Conservation (phyloP, 108 stramenopile genomes). For the Halocafeteria seosinensis region DNA sequence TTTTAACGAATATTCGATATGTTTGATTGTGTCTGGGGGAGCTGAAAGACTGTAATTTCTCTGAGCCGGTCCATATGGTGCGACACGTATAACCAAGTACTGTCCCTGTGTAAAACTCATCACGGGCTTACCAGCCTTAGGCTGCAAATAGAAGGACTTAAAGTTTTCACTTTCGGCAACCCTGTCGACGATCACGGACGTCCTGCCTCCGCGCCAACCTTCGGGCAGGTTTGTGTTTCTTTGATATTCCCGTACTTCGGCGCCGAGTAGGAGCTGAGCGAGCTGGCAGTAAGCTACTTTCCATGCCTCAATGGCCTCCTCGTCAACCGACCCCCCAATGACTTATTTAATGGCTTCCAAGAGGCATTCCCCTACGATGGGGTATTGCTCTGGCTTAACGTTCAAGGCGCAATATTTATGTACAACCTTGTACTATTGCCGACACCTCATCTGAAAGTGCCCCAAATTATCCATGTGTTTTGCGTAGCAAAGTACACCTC, state of each 20-base stretch:
- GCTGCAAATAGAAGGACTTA: slow-evolving; percentile 2
- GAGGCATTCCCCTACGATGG: slow-evolving; percentile 13
- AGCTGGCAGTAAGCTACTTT: slow-evolving; percentile 2
- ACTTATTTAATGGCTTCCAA: slow-evolving; percentile 17
- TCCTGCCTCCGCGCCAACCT: slow-evolving; percentile 17
- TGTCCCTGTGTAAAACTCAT: slow-evolving; percentile 11
- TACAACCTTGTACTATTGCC: slow-evolving; percentile 10
- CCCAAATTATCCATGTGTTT: slow-evolving; percentile 16
- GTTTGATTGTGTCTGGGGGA: no score
- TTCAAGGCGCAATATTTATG: slow-evolving; percentile 10
- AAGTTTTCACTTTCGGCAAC: slow-evolving; percentile 1
- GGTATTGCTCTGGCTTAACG: slow-evolving; percentile 21
- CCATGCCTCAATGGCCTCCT: slow-evolving; percentile 14
- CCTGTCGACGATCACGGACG: slow-evolving; percentile 3
- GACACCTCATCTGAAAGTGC: background rate
- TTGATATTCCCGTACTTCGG: slow-evolving; percentile 10
- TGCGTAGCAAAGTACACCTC: slow-evolving; percentile 14
- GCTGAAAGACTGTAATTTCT: no score
- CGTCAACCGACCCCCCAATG: slow-evolving; percentile 8
- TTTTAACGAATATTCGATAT: no score
- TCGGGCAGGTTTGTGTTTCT: background rate
- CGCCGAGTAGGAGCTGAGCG: slow-evolving; percentile 15
- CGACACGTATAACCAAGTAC: no score
- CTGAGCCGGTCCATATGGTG: no score
- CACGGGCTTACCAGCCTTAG: slow-evolving; percentile 3